Conservation (phyloP, 352 stramenopile genomes). For the Phytophthora rubi region DNA sequence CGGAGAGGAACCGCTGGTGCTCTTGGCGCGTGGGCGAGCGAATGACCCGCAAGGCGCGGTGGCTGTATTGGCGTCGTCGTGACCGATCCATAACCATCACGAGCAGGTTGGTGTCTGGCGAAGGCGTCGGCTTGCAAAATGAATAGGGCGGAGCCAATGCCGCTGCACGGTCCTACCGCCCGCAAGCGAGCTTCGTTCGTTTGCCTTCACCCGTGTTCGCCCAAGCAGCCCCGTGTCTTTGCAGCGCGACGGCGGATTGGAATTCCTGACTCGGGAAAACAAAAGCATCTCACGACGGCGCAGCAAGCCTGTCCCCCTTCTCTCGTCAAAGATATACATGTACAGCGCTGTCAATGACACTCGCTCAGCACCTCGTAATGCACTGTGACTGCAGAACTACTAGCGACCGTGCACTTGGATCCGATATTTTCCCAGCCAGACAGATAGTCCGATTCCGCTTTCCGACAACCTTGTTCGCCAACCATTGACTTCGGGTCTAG, state of each 20-base stretch:
- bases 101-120: neutral
- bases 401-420: too few species aligned
- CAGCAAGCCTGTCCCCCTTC: neutral
- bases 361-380: too few species aligned
- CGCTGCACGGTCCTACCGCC: neutral
- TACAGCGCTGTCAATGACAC: too few species aligned
- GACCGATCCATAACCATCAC: conserved; percentile 2
- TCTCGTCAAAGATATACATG: too few species aligned
- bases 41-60: conserved; percentile 4
- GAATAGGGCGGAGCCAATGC: neutral
- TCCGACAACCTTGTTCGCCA: too few species aligned
- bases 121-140: neutral
- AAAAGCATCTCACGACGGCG: neutral
- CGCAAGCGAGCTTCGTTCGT: neutral
- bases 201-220: conserved; percentile 6
- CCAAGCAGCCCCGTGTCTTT: conserved; percentile 5
- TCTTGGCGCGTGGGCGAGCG: neutral
- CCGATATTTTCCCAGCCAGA: too few species aligned
- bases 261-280: neutral
- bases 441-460: too few species aligned
- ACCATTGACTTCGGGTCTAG: too few species aligned
- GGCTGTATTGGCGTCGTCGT: conserved; percentile 2
- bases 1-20: conserved; percentile 12
- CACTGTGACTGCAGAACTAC: too few species aligned
- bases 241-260: neutral